Base-by-base conservation (phyloP, 768 basidiomycete species). In the Russula sp. region DNA sequence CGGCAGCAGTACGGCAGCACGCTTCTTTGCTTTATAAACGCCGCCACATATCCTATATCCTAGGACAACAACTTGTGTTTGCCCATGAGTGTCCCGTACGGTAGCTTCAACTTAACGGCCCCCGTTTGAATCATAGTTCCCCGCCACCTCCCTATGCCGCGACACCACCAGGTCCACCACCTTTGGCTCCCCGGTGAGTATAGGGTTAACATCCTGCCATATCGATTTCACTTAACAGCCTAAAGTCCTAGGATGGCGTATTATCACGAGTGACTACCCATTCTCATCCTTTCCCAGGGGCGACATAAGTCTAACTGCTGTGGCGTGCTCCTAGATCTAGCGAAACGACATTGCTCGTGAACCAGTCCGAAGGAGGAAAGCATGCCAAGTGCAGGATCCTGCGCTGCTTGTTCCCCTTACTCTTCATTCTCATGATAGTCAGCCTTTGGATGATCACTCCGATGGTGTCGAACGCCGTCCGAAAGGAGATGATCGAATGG, bases 171-270 rank as follows among this genome's bases (percentile, higher is more conserved):
- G n/a, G n/a, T n/a, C n/a, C n/a, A n/a, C 36, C 32, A 14, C 9
- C 51, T 10, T 36, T 51, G 4, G 8, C n/a, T 46, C n/a, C 10
- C 58, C 18, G 20, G 63, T 64, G 38, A 64, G 63, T 55, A 46
- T 38, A 7, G 1, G 32, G 36, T 36, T 4, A 5, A 8, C 14
- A 8, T 11, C 20, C 30, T 46, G 11, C 22, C 30, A 2, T 46
- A 46, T 22, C 42, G 20, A 22, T 24, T 20, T 59, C 24, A 3
- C 46, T 64, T 0, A 64, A 7, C 14, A n/a, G 40, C 22, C 20
- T 24, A 26, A 14, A 64, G 50, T 48, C 34, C 44, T 30, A 55
- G 36, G 20, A 59, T 13, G 18, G 36, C 24, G 14, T 26, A 48
- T 44, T 20, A 36, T 38, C 32, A 26, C 3, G 28, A 30, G 26